Evolutionary conservation across 2,329 filamentous ascomycete species (phyloP).

Genomic region (Helotiales sp.): DNA sequence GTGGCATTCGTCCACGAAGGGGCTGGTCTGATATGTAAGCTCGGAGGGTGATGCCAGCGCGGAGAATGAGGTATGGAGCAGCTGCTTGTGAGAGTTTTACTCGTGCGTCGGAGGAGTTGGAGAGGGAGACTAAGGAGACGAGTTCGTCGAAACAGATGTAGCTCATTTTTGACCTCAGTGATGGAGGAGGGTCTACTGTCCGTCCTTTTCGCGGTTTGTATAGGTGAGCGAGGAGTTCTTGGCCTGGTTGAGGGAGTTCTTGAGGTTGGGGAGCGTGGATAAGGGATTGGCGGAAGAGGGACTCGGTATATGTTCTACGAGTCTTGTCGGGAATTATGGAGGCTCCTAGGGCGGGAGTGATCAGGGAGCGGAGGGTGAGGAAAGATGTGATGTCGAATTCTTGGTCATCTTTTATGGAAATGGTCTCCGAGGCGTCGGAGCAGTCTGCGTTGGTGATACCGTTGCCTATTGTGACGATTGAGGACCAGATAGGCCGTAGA

Average conservation of each 20-base stretch:
- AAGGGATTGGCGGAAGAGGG: slow-evolving; percentile 79
- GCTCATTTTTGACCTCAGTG: slow-evolving; percentile 68
- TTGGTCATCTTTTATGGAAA: slow-evolving; percentile 66
- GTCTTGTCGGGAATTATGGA: slow-evolving; percentile 64
- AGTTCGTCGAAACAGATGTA: slow-evolving; percentile 82
- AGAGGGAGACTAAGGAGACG: slow-evolving; percentile 62
- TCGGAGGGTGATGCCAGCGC: slow-evolving; percentile 77
- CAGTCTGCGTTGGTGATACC: slow-evolving; percentile 70
- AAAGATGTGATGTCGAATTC: slow-evolving; percentile 80
- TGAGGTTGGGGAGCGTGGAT: slow-evolving; percentile 67
- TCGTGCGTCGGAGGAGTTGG: slow-evolving; percentile 39
- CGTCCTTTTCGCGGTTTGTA: slow-evolving; percentile 68
- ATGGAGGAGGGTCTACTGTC: slow-evolving; percentile 67
- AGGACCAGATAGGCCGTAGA: slow-evolving; percentile 66
- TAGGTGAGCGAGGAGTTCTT: slow-evolving; percentile 60
- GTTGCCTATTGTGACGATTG: slow-evolving; percentile 63
- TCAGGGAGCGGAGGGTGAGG: slow-evolving; percentile 63
- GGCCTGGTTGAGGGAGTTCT: slow-evolving; percentile 52
- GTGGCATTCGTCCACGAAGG: slow-evolving; percentile 83
- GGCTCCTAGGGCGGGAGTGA: slow-evolving; percentile 72
- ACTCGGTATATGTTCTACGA: slow-evolving; percentile 69
- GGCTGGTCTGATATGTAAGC: slow-evolving; percentile 90
- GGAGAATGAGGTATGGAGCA: slow-evolving; percentile 79
- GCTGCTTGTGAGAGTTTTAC: slow-evolving; percentile 66
- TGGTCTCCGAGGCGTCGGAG: slow-evolving; percentile 42